Conservation (phyloP, 1,284 basidiomycete species). For the Exobasidium cylindrosporum region DNA sequence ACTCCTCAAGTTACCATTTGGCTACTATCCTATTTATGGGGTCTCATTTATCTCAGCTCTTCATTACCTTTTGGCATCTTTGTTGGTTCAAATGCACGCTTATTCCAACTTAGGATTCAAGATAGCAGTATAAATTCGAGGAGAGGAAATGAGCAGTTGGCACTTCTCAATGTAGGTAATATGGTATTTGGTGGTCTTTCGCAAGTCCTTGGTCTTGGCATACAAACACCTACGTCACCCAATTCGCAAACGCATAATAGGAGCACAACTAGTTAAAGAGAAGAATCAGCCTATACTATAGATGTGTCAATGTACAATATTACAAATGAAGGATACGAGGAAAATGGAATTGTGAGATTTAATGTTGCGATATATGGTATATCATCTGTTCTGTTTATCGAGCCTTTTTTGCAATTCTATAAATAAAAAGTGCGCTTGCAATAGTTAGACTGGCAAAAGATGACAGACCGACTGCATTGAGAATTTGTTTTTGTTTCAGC, state of each 20-base stretch:
- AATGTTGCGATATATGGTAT: too few species aligned
- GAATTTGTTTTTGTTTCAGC: neutral
- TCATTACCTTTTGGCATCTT: conserved; percentile 35
- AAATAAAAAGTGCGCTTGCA: neutral
- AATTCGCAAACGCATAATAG: too few species aligned
- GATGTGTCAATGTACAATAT: too few species aligned
- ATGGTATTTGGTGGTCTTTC: neutral
- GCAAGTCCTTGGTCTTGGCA: neutral
- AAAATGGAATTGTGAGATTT: too few species aligned
- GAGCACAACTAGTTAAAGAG: too few species aligned
- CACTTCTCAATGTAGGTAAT: neutral
- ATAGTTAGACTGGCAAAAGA: neutral
- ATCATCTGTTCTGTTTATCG: too few species aligned
- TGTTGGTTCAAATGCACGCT: conserved; percentile 13
- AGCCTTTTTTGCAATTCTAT: neutral
- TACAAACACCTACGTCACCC: too few species aligned
- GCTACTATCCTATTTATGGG: conserved; percentile 49
- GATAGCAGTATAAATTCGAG: neutral
- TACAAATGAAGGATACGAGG: too few species aligned
- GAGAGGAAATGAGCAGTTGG: neutral
- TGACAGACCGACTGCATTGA: neutral
- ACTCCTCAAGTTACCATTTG: conserved; percentile 36
- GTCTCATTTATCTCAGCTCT: conserved; percentile 35
- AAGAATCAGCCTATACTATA: too few species aligned
- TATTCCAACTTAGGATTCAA: conserved; percentile 17